phyloP scores from a whole-genome alignment of 805 yeast genomes.

The Peterozyma xylosa region DNA sequence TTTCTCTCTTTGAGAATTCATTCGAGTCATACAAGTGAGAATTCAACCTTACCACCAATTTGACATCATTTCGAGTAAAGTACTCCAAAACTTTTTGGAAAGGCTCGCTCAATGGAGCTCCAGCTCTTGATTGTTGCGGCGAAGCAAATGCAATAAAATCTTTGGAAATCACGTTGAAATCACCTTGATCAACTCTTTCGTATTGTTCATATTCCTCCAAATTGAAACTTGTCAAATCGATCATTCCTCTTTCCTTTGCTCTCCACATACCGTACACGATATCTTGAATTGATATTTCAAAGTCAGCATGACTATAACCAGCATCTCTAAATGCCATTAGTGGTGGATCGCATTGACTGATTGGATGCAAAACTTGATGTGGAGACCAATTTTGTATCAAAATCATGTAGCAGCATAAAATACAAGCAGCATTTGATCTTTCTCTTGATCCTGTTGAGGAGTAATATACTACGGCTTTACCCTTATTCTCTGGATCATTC shows the following conservation, averaged over 20 bases:
- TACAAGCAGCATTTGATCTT: conserved; percentile 90
- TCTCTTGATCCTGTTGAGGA: conserved; percentile 75
- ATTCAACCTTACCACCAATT: conserved; percentile 85
- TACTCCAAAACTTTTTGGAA: conserved; percentile 76
- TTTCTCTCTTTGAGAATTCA: conserved; percentile 77
- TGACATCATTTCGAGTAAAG: conserved; percentile 67
- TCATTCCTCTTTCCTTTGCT: conserved; percentile 86
- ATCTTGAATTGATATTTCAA: conserved; percentile 89
- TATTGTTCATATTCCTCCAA: conserved; percentile 91
- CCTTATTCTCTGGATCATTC: conserved; percentile 76
- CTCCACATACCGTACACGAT: conserved; percentile 96
- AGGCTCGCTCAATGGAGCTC: conserved; percentile 57
- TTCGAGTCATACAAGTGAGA: conserved; percentile 82
- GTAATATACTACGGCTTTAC: conserved; percentile 86
- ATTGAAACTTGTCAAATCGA: conserved; percentile 81
- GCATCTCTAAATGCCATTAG: conserved; percentile 95
- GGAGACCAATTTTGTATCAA: conserved; percentile 97
- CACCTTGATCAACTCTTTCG: conserved; percentile 96
- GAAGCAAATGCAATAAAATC: conserved; percentile 98
- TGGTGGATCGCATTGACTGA: conserved; percentile 87
- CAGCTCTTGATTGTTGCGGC: conserved; percentile 64
- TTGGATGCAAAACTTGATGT: conserved; percentile 92
- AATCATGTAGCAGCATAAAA: conserved; percentile 90
- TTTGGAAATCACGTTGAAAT: conserved; percentile 83
- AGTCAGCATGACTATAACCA: conserved; percentile 93